These are phyloP conservation scores for Backusella macrospora DNA, from an alignment of 192 early-diverging fungal species.

Conservation along the genomic window DNA sequence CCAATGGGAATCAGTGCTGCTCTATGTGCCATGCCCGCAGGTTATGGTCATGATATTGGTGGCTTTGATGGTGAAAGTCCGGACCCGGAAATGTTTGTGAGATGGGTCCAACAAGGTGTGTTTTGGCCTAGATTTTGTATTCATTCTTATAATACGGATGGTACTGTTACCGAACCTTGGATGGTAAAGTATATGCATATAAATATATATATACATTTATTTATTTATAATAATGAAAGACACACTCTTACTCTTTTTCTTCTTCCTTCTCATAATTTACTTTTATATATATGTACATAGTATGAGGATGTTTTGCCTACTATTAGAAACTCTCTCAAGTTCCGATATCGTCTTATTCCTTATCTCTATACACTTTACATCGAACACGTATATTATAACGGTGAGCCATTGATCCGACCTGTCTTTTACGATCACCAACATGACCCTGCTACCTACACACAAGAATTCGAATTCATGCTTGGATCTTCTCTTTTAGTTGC, in stretches of 20 bases:
- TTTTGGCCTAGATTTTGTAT: constrained; percentile 62
- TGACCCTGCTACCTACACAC: constrained; percentile 40
- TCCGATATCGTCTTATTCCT: constrained; percentile 58
- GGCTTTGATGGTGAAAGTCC: constrained; percentile 62
- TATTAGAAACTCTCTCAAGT: constrained; percentile 53
- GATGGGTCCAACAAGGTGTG: constrained; percentile 66
- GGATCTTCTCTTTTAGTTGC: constrained; percentile 54
- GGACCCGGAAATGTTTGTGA: constrained; percentile 54
- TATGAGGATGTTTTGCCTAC: constrained; percentile 46
- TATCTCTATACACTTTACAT: constrained; percentile 55
- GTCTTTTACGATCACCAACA: constrained; percentile 55
- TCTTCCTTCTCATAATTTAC: background rate
- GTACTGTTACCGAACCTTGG: constrained; percentile 61
- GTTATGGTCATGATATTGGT: constrained; percentile 66
- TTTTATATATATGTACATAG: background rate
- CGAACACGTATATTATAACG: constrained; percentile 33
- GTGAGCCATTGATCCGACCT: constrained; percentile 55
- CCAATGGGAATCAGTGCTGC: constrained; percentile 61
- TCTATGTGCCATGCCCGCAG: constrained; percentile 46
- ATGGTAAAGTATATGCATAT: constrained; percentile 42
- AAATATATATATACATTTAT: background rate
- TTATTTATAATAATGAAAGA: background rate
- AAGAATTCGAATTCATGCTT: constrained; percentile 59
- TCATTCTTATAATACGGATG: constrained; percentile 64
- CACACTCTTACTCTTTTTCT: background rate